Evolutionary conservation across 768 basidiomycete genomes (phyloP).

Genomic region (Asterophora parasitica): DNA sequence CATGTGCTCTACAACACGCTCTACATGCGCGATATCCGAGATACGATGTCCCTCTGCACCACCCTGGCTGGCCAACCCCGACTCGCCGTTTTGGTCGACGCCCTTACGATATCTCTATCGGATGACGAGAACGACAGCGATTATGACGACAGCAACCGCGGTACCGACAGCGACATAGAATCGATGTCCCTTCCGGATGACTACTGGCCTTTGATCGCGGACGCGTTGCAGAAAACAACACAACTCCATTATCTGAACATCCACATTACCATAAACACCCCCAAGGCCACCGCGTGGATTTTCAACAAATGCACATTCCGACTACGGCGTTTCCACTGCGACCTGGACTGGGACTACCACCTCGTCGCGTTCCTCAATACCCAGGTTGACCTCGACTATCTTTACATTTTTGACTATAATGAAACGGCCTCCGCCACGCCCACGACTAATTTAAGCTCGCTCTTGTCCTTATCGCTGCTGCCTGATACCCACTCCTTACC

Average conservation of each 20-base stretch:
- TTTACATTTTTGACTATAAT: slow-evolving; percentile 44
- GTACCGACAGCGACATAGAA: slow-evolving; percentile 20
- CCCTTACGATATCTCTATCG: slow-evolving; percentile 45
- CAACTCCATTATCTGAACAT: slow-evolving; percentile 51
- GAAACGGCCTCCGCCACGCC: slow-evolving; percentile 18
- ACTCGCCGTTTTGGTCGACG: slow-evolving; percentile 47
- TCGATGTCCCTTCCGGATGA: slow-evolving; percentile 24
- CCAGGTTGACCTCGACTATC: slow-evolving; percentile 44
- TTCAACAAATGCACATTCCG: slow-evolving; percentile 41
- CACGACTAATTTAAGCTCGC: slow-evolving; percentile 18
- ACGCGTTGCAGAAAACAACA: slow-evolving; percentile 42
- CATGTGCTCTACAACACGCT: slow-evolving; percentile 57
- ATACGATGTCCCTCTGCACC: slow-evolving; percentile 40
- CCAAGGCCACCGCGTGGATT: slow-evolving; percentile 36
- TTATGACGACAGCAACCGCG: slow-evolving; percentile 20
- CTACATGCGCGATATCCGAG: slow-evolving; percentile 35
- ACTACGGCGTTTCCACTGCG: slow-evolving; percentile 59
- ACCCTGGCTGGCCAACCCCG: slow-evolving; percentile 42
- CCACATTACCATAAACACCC: slow-evolving; percentile 33
- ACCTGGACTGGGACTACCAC: slow-evolving; percentile 57
- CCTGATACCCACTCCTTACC: slow-evolving; percentile 37
- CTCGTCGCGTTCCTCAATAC: slow-evolving; percentile 49
- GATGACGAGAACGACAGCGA: slow-evolving; percentile 28
- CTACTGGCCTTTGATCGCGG: slow-evolving; percentile 49
- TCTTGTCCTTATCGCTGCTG: slow-evolving; percentile 14